Percentiles rank a stretch among this genome's conserved stretches.
These are phyloP conservation scores for Nakaseomyces glabratus DNA, from an alignment of 1,139 yeast species.

Conservation along the genomic window DNA sequence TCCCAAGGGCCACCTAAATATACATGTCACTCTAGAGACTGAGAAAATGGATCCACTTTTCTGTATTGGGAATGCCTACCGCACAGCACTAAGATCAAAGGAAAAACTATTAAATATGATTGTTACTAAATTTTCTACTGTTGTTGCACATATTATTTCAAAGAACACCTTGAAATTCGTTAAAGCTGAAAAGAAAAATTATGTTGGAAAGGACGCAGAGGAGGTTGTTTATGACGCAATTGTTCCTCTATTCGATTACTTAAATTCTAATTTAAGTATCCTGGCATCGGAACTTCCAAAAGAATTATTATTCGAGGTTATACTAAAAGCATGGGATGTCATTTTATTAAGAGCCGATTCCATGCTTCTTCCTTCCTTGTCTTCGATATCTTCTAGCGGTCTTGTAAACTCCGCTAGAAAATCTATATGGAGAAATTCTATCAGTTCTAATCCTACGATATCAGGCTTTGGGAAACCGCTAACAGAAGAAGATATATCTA, in stretches of 20 bases:
- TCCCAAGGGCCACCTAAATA: constrained; percentile 53
- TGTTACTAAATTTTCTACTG: constrained; percentile 50
- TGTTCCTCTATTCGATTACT: constrained; percentile 64
- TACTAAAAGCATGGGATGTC: constrained; percentile 70
- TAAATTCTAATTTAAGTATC: constrained; percentile 60
- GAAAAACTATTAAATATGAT: constrained; percentile 57
- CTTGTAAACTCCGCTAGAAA: constrained; percentile 23
- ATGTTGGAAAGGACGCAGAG: constrained; percentile 40
- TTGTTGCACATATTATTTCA: constrained; percentile 40
- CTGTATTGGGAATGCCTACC: constrained; percentile 66
- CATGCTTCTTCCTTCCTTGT: constrained; percentile 60
- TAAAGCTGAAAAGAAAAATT: constrained; percentile 40
- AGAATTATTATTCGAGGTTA: constrained; percentile 52
- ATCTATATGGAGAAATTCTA: constrained; percentile 34
- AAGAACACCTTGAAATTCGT: constrained; percentile 41
- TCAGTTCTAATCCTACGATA: constrained; percentile 27
- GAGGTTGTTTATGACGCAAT: constrained; percentile 59
- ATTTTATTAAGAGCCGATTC: constrained; percentile 58
- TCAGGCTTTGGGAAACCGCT: constrained; percentile 49
- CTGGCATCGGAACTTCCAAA: constrained; percentile 56
- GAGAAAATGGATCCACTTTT: constrained; percentile 72
- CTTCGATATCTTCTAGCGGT: constrained; percentile 43
- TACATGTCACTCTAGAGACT: constrained; percentile 67
- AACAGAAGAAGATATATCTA: constrained; percentile 54
- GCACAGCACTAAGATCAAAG: constrained; percentile 53